These are phyloP conservation scores for Chrysoporthe puriensis DNA, from an alignment of 2,329 filamentous ascomycete genomes.

Conservation along the genomic window DNA sequence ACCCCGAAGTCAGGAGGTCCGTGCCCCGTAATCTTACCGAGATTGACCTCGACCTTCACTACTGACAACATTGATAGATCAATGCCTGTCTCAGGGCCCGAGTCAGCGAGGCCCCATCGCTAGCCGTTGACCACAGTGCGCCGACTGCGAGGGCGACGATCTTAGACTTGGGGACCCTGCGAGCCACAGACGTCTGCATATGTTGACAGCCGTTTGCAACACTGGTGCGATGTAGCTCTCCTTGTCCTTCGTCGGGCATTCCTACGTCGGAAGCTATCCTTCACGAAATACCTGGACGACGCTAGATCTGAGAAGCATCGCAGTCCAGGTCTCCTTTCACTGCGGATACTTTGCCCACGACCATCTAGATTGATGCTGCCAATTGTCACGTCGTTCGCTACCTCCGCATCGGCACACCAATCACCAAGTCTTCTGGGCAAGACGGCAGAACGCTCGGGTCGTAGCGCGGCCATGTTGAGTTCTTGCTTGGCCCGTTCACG, in stretches of 20 bases:
- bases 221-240: background rate
- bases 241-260: background rate
- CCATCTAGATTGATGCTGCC: background rate
- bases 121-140: background rate
- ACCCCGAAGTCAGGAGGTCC: background rate
- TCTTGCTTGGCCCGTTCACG: too few relatives aligned
- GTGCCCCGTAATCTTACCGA: slow-evolving; percentile 6
- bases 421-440: background rate
- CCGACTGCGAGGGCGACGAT: background rate
- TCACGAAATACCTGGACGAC: background rate
- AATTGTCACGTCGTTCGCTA: background rate
- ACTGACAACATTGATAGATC: background rate
- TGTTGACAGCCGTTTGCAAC: too few relatives aligned
- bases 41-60: background rate
- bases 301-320: too few relatives aligned
- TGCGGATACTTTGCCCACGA: background rate
- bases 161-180: background rate
- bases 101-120: slow-evolving; percentile 1
- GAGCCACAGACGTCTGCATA: too few relatives aligned
- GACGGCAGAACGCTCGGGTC: background rate
- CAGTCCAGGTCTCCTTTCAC: too few relatives aligned
- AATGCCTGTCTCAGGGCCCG: background rate
- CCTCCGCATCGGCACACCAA: background rate
- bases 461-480: background rate
- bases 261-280: background rate